phyloP scores from a whole-genome alignment of 352 stramenopile genomes.

The Phytophthora cactorum region DNA sequence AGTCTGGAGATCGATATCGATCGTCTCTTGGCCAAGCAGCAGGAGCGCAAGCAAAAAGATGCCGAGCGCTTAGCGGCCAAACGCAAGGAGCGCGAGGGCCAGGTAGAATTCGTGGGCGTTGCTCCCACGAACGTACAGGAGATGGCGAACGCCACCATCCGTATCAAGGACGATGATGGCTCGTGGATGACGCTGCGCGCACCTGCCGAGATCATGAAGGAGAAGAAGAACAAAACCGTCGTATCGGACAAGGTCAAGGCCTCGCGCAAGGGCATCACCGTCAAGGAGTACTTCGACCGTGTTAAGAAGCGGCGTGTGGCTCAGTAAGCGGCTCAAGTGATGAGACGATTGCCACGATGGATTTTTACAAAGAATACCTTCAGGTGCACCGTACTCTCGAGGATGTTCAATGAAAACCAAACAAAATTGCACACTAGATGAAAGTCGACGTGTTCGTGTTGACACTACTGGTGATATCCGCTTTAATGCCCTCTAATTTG shows the following conservation, averaged over 20 bases:
- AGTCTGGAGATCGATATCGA: slow-evolving; percentile 80
- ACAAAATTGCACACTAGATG: slow-evolving; percentile 13
- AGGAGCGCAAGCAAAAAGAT: slow-evolving; percentile 64
- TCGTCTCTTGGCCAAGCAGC: slow-evolving; percentile 72
- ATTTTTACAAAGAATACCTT: too few species aligned
- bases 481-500: slow-evolving; percentile 9
- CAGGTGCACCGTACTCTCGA: slow-evolving; percentile 6
- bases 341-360: background rate
- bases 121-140: slow-evolving; percentile 69
- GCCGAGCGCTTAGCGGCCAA: slow-evolving; percentile 54
- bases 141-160: slow-evolving; percentile 77
- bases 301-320: slow-evolving; percentile 78
- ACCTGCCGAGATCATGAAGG: slow-evolving; percentile 79
- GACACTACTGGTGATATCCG: background rate
- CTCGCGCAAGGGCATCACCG: slow-evolving; percentile 75
- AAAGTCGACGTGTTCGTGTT: background rate
- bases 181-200: slow-evolving; percentile 85
- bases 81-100: slow-evolving; percentile 42
- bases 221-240: slow-evolving; percentile 70
- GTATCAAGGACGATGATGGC: slow-evolving; percentile 85
- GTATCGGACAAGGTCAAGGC: slow-evolving; percentile 77
- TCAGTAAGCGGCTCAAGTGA: slow-evolving; percentile 35
- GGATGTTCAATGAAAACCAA: slow-evolving; percentile 14
- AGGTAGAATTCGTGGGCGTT: slow-evolving; percentile 75
- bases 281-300: slow-evolving; percentile 89